Base-by-base conservation (phyloP, 306 rosid genomes). In the Trifolium pratense region DNA sequence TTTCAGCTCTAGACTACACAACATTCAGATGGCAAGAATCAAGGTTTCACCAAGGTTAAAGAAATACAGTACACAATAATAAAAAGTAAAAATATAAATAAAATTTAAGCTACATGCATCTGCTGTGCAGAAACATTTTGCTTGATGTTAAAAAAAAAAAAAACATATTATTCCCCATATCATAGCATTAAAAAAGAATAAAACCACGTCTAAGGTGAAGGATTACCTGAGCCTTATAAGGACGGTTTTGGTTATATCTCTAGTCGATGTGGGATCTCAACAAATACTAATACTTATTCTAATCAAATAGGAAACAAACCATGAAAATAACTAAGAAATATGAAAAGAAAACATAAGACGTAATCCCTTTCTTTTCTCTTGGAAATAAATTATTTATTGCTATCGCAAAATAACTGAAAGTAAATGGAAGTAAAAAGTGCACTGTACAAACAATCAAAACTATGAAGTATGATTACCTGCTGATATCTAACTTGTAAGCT, bases 401-500 rank as follows among this genome's bases (percentile, higher is more conserved):
- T 31, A 62, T 25, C 46, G 39, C 16, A 60, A 68, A 63, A 59
- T 69, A 15, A 42, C 32, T 52, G 18, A 51, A 53, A 63, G 67
- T 64, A 56, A 36, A 58, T 14, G 46, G 59, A 80, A 63, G 55
- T 34, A 51, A 67, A 75, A 75, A 63, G 57, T 8, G 20, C 26
- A 63, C 7, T 43, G 58, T 29, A 53, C 23, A 46, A 71, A 69
- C 61, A 76, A 67, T 56, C 40, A 45, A 63, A 76, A 70, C 57
- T 64, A 75, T 14, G 68, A 23, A 79, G 70, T 45, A 56, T 18
- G 61, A 74, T 76, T 76, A 94, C 98, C 96, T 84, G 92, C 70
- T 91, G 90, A 79, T 79, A 80, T 83, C 85, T 83, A 78, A 91
- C 81, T 78, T 89, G 86, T 68, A 88, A 80, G 76, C 80, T 85